Base-by-base conservation (phyloP, 495 filamentous ascomycete genomes). In the Hypomontagnella monticulosa region DNA sequence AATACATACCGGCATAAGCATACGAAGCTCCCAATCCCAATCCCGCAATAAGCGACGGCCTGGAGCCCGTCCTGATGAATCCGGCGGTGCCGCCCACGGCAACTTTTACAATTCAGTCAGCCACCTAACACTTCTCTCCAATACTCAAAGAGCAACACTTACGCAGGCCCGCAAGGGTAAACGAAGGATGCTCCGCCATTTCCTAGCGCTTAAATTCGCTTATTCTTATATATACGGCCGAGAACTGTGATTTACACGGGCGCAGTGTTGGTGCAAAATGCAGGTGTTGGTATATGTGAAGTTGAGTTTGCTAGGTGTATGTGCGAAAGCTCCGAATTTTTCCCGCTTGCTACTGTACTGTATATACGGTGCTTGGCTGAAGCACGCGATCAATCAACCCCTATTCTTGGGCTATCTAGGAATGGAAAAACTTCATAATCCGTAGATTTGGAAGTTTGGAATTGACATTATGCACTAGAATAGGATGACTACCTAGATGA, bases 101-200 rank as follows among this genome's bases (percentile, higher is more conserved):
- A 23, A 71, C 68, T 71, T 11, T n/a, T 10, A 8, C 7, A 14
- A 30, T 9, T 18, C 30, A 47, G 38, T 57, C 23, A 47, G 38
- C 50, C 12, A 38, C 2, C 36, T 37, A 30, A 32, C n/a, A n/a
- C 9, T 37, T 33, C n/a, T 5, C 40, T 50, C 15, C 15, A 50
- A 18, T 7, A 36, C 1, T 3, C 18, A 16, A 32, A 27, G 41
- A 1, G 16, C 16, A 11, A 12, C 11, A 63, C 68, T 64, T 57
- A 71, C 68, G 36, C 19, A 71, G 38, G 27, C 34, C 59, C n/a
- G 68, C 68, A 38, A 71, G 56, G 12, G 68, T 68, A 14, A 71
- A 71, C 0, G 63, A 67, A 42, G 68, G 68, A 43, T 71, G 68
- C 14, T 71, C 58, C 19, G 68, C 59, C 68, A 71, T 71, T 14